Base-by-base conservation (phyloP, 192 early-diverging fungal genomes). In the Rhizophagus sp. region DNA sequence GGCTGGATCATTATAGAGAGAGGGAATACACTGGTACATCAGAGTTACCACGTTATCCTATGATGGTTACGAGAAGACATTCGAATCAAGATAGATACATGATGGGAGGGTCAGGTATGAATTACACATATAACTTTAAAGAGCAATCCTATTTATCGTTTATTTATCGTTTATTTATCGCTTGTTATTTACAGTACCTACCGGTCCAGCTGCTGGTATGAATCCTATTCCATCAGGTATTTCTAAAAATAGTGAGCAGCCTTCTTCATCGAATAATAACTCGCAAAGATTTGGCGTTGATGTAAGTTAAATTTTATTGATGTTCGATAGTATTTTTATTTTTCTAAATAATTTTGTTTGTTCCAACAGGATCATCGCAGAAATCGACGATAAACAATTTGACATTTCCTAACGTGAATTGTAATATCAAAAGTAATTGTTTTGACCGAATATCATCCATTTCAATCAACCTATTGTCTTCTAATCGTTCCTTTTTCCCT, bases 81-180 rank as follows among this genome's bases (percentile, higher is more conserved):
- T 61, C 44, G 11, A 36, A 75, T 61, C 74, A 75, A 75, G 74
- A 75, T 62, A 24, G 74, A 61, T 75, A 75, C 74, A 61, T 75
- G 47, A 74, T 33, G 0, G 33, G 36, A n/a, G 52, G 52, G 22
- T 57, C 50, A 52, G 15, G 52, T 57, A 57, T 57, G 4, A 57
- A 12, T 15, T 10, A 4, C 39, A 57, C 6, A 13, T 27, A 19
- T 71, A 4, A 27, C 30, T 30, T 49, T 36, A 12, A 47, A 47
- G 10, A 12, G 44, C 5, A 47, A 47, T 47, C 44, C 44, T 47
- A 47, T 47, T 47, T 47, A 47, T 11, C 44, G 44, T 47, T 12
- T 12, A 12, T 47, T 47, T 47, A 47, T 47, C 44, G 1, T 47
- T 50, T 75, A 62, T 62, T 75, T 75, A 17, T 52, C 50, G 10